These are phyloP conservation scores for Pestalotiopsis sp. DNA, from an alignment of 2,329 filamentous ascomycete species.

Conservation along the genomic window DNA sequence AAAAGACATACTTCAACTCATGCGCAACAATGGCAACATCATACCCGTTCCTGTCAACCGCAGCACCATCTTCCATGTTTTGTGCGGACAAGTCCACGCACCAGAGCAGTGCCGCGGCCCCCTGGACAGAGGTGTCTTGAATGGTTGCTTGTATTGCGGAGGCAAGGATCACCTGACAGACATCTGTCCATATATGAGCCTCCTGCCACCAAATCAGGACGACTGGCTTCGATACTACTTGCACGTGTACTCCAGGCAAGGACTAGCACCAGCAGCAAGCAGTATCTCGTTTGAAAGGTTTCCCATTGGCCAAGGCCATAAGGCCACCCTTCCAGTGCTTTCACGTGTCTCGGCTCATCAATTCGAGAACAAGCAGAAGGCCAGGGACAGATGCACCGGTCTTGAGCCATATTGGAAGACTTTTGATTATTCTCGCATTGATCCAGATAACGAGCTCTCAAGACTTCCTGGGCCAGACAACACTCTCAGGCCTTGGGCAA, in stretches of 20 bases:
- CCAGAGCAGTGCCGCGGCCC: background rate
- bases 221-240: background rate
- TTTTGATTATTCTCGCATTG: background rate
- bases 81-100: background rate
- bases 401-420: background rate
- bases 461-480: background rate
- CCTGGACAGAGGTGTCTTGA: background rate
- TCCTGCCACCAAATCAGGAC: background rate
- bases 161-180: background rate
- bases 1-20: background rate
- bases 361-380: background rate
- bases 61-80: background rate
- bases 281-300: background rate
- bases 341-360: background rate
- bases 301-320: background rate
- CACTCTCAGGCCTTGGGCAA: background rate
- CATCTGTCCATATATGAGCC: background rate
- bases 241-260: background rate
- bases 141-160: background rate
- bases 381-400: background rate
- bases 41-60: background rate
- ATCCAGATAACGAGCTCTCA: background rate
- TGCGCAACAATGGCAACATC: background rate
- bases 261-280: background rate
- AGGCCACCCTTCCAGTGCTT: background rate